These are phyloP conservation scores for Laguncularia racemosa DNA, from an alignment of 345 rosid species.

Conservation along the genomic window DNA sequence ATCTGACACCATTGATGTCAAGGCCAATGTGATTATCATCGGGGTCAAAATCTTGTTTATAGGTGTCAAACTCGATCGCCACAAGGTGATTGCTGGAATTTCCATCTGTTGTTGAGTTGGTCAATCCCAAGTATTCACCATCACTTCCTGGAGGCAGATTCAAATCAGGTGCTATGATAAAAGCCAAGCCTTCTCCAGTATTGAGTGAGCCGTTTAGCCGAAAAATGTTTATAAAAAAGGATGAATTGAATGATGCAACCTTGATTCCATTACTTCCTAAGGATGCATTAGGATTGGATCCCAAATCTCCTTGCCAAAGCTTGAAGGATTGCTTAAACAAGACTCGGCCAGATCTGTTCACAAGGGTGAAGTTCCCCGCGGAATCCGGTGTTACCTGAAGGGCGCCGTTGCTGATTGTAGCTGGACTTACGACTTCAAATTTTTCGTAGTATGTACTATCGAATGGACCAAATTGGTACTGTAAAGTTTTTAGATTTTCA, in stretches of 20 bases:
- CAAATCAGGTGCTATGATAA: constrained; percentile 27
- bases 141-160: constrained; percentile 13
- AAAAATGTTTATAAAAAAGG: constrained; percentile 25
- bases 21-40: constrained; percentile 58
- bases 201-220: background rate
- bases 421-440: constrained; percentile 7
- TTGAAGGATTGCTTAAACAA: constrained; percentile 12
- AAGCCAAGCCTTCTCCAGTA: constrained; percentile 33
- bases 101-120: constrained; percentile 29
- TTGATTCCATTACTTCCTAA: background rate
- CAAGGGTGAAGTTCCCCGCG: constrained; percentile 11
- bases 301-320: constrained; percentile 17
- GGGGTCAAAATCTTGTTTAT: constrained; percentile 46
- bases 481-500: too few relatives aligned
- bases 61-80: constrained; percentile 51
- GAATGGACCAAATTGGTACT: constrained; percentile 19
- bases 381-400: constrained; percentile 40
- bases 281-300: too few relatives aligned
- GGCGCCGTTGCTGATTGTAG: constrained; percentile 22
- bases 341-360: constrained; percentile 22
- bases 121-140: constrained; percentile 30
- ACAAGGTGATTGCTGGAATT: constrained; percentile 18
- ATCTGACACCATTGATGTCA: constrained; percentile 33
- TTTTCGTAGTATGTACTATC: constrained; percentile 9
- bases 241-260: constrained; percentile 30